Percentiles rank a stretch among this genome's conserved stretches.
Conservation (phyloP, 1,284 basidiomycete species). For the Ganoderma meredithae region DNA sequence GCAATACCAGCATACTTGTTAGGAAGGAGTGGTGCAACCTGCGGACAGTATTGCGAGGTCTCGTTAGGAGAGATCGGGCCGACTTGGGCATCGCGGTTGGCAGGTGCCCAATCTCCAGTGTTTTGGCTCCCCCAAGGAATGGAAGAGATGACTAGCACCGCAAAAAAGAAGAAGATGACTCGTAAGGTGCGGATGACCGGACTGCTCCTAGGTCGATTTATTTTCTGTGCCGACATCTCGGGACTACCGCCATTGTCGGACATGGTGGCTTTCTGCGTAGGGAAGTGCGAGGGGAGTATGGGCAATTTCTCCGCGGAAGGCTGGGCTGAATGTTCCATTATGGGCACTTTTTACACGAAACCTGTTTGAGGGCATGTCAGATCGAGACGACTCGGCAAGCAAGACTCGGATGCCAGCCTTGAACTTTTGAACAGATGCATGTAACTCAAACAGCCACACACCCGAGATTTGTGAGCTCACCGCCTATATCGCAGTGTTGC, state of each 20-base stretch:
- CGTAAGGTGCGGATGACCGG: background rate
- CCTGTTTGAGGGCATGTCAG: background rate
- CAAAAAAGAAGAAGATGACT: background rate
- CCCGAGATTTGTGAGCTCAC: too few species aligned
- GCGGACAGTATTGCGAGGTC: slow-evolving; percentile 46
- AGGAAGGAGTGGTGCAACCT: slow-evolving; percentile 50
- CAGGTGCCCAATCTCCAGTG: background rate
- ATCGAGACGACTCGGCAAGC: background rate
- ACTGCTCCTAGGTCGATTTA: background rate
- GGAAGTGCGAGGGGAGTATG: background rate
- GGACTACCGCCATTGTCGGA: background rate
- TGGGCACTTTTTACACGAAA: background rate
- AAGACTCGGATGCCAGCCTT: background rate
- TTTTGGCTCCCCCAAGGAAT: background rate
- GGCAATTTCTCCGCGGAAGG: background rate
- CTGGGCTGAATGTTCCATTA: background rate
- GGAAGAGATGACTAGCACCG: background rate
- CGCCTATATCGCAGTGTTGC: too few species aligned
- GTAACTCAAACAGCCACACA: background rate
- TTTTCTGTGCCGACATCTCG: background rate
- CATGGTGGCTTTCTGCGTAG: background rate
- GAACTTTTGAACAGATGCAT: too few species aligned
- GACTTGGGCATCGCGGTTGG: background rate
- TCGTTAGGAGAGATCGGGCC: slow-evolving; percentile 1
- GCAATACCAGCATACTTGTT: slow-evolving; percentile 48